Percentiles rank a stretch among this genome's conserved stretches.
Evolutionary conservation across 768 basidiomycete genomes (phyloP).

Genomic region (Lactarius psammicola): DNA sequence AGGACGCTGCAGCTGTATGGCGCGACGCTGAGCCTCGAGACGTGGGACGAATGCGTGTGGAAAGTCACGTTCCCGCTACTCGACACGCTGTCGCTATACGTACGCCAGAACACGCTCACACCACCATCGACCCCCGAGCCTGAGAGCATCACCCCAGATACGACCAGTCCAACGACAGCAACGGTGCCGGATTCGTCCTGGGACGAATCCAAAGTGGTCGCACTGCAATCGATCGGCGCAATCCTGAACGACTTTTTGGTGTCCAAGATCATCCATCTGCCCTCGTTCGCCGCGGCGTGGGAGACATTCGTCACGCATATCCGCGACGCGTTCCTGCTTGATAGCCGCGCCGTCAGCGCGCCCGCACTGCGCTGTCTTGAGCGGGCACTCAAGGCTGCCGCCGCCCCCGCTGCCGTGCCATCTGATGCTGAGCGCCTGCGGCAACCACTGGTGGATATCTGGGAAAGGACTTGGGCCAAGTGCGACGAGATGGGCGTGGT

Average conservation of each 20-base stretch:
- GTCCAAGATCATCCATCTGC: conserved; percentile 67
- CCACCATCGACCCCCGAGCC: conserved; percentile 26
- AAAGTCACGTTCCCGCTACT: conserved; percentile 85
- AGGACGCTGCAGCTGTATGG: conserved; percentile 94
- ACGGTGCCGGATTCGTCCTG: conserved; percentile 49
- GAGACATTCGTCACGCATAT: conserved; percentile 69
- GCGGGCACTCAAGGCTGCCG: conserved; percentile 64
- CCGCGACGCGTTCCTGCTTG: conserved; percentile 65
- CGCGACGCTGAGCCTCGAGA: conserved; percentile 71
- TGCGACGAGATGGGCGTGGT: conserved; percentile 65
- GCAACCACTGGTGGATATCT: conserved; percentile 44
- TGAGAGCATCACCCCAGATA: neutral
- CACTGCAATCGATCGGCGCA: conserved; percentile 77
- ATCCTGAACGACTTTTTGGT: conserved; percentile 81
- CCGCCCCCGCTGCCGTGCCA: conserved; percentile 41
- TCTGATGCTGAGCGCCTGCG: conserved; percentile 34
- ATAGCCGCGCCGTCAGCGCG: conserved; percentile 64
- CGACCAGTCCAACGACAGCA: neutral
- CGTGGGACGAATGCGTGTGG: conserved; percentile 93
- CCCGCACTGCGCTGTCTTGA: conserved; percentile 86
- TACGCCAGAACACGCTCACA: conserved; percentile 39
- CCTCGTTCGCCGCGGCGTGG: conserved; percentile 72
- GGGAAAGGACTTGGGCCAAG: conserved; percentile 67
- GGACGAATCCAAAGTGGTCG: conserved; percentile 87
- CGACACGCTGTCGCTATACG: conserved; percentile 61